Percentiles rank a stretch among this genome's conserved stretches.
phyloP scores from a whole-genome alignment of 441 rosid species.

The Pelargonium cotyledonis region DNA sequence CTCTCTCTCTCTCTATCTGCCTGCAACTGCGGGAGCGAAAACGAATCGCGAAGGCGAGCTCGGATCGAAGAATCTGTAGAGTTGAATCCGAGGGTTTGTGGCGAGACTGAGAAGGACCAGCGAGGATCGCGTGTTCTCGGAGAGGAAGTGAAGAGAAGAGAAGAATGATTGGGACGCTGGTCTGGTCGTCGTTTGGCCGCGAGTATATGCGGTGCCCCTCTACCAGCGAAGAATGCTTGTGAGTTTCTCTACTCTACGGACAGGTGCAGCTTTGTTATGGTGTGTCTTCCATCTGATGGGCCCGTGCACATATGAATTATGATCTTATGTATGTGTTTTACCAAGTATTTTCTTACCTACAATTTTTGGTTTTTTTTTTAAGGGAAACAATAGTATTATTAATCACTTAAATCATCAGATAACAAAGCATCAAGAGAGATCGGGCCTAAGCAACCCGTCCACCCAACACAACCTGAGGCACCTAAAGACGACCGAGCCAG shows the following conservation, averaged over 20 bases:
- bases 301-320: no score
- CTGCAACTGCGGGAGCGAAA: not conserved
- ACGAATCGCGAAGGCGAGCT: conserved; percentile 3
- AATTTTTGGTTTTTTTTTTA: no score
- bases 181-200: conserved; percentile 4
- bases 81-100: conserved; percentile 11
- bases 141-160: conserved; percentile 5
- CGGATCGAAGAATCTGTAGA: conserved; percentile 11
- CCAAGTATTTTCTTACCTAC: no score
- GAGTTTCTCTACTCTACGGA: not conserved
- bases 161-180: not conserved
- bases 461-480: no score
- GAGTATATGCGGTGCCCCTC: conserved; percentile 4
- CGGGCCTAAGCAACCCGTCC: no score
- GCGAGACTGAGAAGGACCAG: conserved; percentile 1
- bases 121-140: conserved; percentile 1
- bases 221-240: not conserved
- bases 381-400: no score
- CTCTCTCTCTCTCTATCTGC: not conserved
- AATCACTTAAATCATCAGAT: no score
- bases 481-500: no score
- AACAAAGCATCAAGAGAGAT: no score
- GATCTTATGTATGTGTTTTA: no score
- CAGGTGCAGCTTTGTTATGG: not conserved
- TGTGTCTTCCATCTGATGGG: not conserved